Evolutionary conservation across 2,329 filamentous ascomycete genomes (phyloP).

Genomic region (Plenodomus lindquistii): DNA sequence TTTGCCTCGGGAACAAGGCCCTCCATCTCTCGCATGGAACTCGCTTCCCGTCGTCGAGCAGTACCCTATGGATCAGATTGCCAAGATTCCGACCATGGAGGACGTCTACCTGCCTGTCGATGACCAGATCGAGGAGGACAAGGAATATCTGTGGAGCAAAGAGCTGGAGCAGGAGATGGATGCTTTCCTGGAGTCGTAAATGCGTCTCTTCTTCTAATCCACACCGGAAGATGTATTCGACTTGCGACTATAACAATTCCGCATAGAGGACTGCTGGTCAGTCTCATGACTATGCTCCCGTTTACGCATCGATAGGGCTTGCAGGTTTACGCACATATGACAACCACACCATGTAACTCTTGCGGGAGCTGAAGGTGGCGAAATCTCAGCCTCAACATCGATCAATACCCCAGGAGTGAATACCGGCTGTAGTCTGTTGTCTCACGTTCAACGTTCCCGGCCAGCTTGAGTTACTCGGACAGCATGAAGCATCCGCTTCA

Average conservation of each 20-base stretch:
- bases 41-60: slow-evolving; percentile 45
- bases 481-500: not conserved
- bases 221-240: not conserved
- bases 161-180: slow-evolving; percentile 35
- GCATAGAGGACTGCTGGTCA: not conserved
- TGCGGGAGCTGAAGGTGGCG: not conserved
- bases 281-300: not conserved
- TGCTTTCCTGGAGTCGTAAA: slow-evolving; percentile 21
- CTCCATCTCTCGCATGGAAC: slow-evolving; percentile 48
- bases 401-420: not conserved
- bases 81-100: slow-evolving; percentile 41
- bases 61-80: slow-evolving; percentile 46
- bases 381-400: slow-evolving; percentile 1
- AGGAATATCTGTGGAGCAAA: slow-evolving; percentile 29
- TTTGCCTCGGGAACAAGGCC: slow-evolving; percentile 49
- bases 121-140: slow-evolving; percentile 36
- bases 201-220: not conserved
- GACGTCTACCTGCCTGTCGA: slow-evolving; percentile 45
- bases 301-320: slow-evolving; percentile 19
- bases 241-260: not conserved
- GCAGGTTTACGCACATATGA: not conserved
- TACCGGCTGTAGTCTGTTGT: not conserved
- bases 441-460: not conserved
- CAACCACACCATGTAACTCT: not conserved
- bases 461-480: not conserved